Base-by-base conservation (phyloP, 2,329 filamentous ascomycete species). In the Ophiocordyceps australis region DNA sequence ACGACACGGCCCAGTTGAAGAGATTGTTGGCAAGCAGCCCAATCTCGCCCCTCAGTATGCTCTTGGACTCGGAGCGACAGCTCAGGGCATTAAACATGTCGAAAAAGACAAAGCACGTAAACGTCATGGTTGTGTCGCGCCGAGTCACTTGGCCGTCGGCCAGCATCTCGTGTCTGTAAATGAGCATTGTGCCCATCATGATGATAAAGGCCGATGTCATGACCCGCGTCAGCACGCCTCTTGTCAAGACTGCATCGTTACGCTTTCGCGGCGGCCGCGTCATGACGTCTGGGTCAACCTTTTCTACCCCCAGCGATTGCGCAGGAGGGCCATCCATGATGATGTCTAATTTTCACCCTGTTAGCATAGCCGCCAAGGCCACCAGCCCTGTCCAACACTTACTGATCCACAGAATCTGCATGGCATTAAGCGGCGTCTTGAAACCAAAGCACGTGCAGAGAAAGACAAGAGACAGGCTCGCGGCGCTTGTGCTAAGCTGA, bases 371-470 rank as follows among this genome's bases (percentile, higher is more conserved):
- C n/a, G n/a, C n/a, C n/a, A n/a, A n/a, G n/a, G n/a, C n/a, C n/a
- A n/a, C n/a, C n/a, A n/a, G n/a, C n/a, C n/a, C n/a, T n/a, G n/a
- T n/a, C n/a, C 28, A 46, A 22, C 15, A 67, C 82, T 57, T 58
- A 94, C 86, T 98, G 43, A 98, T 98, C 89, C 89, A 98, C 22
- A 98, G 65, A 57, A 98, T 98, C 56, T 98, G 89, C 89, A 98
- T 98, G 25, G 89, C 83, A 47, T 98, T 98, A 32, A 98, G 62
- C 23, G 89, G 91, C 46, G 89, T 93, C 53, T 82, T 85, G 56
- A 91, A 89, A 20, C 89, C 89, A 33, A 94, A 65, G 38, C 81
- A 77, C 17, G 83, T 94, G 59, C 85, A 94, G 41, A 98, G 53
- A 37, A 98, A 70, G 12, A 98, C 89, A 28, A 98, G 62, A 30